phyloP scores from a whole-genome alignment of 257 asterid genomes.

The Primulina huaijiensis region DNA sequence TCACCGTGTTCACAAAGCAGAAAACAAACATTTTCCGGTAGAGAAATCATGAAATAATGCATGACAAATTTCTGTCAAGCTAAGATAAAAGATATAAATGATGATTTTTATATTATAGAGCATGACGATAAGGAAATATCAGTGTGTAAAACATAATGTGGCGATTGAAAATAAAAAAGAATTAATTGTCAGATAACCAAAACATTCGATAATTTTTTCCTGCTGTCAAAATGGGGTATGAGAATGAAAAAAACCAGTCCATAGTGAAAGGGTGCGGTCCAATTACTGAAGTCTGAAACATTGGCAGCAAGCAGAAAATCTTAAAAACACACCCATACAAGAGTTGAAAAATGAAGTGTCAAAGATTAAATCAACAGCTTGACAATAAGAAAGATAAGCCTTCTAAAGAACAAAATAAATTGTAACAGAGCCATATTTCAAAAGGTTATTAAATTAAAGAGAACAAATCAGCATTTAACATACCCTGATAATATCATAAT shows the following conservation, averaged over 20 bases:
- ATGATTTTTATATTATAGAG: no score
- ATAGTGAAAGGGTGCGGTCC: background rate
- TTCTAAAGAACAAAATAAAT: background rate
- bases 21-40: no score
- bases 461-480: background rate
- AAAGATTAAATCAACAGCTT: background rate
- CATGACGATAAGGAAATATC: background rate
- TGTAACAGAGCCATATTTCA: no score
- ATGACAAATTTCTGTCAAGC: background rate
- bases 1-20: background rate
- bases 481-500: slow-evolving; percentile 68
- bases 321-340: background rate
- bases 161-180: background rate
- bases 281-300: background rate
- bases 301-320: background rate
- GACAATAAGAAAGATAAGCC: no score
- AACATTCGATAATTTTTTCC: background rate
- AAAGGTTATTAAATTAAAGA: background rate
- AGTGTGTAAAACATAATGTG: background rate
- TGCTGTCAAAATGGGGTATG: background rate
- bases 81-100: no score
- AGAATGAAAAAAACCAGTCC: background rate
- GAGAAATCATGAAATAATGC: background rate
- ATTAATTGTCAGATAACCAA: no score
- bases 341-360: background rate